Percentiles rank a stretch among this genome's conserved stretches.
These are phyloP conservation scores for Byssochlamys sp. DNA, from an alignment of 2,329 filamentous ascomycete genomes.

Conservation along the genomic window DNA sequence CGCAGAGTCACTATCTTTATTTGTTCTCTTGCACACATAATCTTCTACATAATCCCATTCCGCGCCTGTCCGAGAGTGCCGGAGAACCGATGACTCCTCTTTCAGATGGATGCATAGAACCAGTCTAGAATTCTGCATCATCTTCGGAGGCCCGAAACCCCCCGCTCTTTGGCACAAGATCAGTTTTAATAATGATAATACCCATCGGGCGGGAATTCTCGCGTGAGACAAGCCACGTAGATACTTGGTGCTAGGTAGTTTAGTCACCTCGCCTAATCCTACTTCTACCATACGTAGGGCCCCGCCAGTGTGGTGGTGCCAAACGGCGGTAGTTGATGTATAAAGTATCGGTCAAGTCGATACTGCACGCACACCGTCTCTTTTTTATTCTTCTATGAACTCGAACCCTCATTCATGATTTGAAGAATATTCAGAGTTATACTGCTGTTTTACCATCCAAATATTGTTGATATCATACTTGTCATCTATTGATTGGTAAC, in stretches of 20 bases:
- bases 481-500: background rate
- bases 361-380: background rate
- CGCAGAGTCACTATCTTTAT: too few relatives aligned
- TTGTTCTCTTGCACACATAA: too few relatives aligned
- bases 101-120: background rate
- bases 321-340: background rate
- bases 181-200: background rate
- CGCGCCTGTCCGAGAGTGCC: background rate
- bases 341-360: background rate
- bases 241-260: background rate
- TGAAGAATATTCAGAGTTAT: background rate
- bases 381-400: background rate
- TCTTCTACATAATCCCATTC: background rate
- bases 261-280: background rate
- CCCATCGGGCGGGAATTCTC: background rate
- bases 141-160: background rate
- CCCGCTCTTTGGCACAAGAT: background rate
- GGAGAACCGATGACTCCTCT: background rate
- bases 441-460: background rate
- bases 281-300: background rate
- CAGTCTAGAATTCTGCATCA: background rate
- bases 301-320: background rate
- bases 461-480: too few relatives aligned
- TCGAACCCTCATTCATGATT: too few relatives aligned
- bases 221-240: background rate